Percentiles rank a stretch among this genome's conserved stretches.
Conservation (phyloP, 441 rosid species). For the Brassica balearica region DNA sequence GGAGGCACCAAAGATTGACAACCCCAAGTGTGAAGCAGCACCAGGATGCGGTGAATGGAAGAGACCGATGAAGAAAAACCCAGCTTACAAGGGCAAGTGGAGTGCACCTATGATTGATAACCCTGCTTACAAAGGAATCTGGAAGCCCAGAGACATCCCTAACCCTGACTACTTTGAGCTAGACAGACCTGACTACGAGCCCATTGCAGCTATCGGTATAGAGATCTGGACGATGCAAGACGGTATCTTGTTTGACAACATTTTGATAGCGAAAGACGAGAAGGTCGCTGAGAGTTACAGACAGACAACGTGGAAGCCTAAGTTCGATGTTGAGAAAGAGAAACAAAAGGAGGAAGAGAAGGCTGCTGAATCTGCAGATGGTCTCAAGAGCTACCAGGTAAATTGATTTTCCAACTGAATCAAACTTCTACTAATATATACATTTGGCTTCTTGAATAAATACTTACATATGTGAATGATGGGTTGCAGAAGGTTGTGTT, state of each 20-base stretch:
- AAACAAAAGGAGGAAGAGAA: slow-evolving; percentile 79
- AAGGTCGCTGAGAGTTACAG: slow-evolving; percentile 67
- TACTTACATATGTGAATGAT: slow-evolving; percentile 9
- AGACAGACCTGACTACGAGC: slow-evolving; percentile 79
- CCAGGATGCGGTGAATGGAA: slow-evolving; percentile 99
- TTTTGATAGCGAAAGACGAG: slow-evolving; percentile 80
- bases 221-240: slow-evolving; percentile 99
- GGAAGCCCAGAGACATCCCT: slow-evolving; percentile 92
- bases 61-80: slow-evolving; percentile 87
- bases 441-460: neutral
- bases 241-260: slow-evolving; percentile 88
- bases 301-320: slow-evolving; percentile 77
- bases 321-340: slow-evolving; percentile 80
- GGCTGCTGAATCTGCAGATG: slow-evolving; percentile 54
- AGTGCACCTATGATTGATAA: slow-evolving; percentile 89
- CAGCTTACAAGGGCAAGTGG: slow-evolving; percentile 98
- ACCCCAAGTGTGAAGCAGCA: slow-evolving; percentile 81
- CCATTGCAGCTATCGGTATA: slow-evolving; percentile 90
- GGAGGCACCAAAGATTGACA: slow-evolving; percentile 92
- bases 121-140: slow-evolving; percentile 90
- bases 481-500: slow-evolving; percentile 82
- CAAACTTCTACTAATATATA: neutral
- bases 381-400: slow-evolving; percentile 78
- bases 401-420: neutral
- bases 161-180: slow-evolving; percentile 89